Base-by-base conservation (phyloP, 1,284 basidiomycete genomes). In the Sporisorium sorghi region DNA sequence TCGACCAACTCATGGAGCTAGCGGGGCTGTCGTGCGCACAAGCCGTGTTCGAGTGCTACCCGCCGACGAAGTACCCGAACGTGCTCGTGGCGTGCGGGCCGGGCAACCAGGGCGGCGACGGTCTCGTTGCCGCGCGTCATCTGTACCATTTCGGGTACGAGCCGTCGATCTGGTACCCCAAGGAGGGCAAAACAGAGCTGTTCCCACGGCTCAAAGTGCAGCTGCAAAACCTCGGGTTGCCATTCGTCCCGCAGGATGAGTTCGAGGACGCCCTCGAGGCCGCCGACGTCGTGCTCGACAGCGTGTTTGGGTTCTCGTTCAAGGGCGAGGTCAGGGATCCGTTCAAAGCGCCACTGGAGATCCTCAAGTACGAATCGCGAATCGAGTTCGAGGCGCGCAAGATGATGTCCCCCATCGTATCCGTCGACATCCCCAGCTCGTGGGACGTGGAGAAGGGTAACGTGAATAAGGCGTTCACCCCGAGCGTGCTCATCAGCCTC, bases 281-380 rank as follows among this genome's bases (percentile, higher is more conserved):
- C 5, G 86, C 90, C 1, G 93, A 98, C 85, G 90, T 97, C 32
- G 88, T 99, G 17, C 87, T 99, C 48, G 97, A 99, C 83, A 93
- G 94, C 10, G 92, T 99, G 70, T 99, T 99, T 78, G 96, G 97
- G 5, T 99, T 99, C 86, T 97, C 94, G 1, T 99, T 98, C 89
- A 88, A 92, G 23, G 84, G 83, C 24, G 76, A 83, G n/a, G 76
- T 91, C 89, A 90, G 97, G 12, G 86, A 91, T 3, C 97, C 97
- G 0, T 99, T 98, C 85, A 90, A 93, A 78, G 81, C 85, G 0
- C 90, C 91, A 15, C 88, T 99, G 2, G 87, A 89, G 1, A 86
- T 91, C 3, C 87, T 99, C 48, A 75, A 75, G 43, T 62, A 78
- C 64, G 79, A 81, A 35, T 77, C 73, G 3, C 54, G 77, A 15